Base-by-base conservation (phyloP, 225 moss, liverwort and hornwort species). In the Polytrichum commune region DNA sequence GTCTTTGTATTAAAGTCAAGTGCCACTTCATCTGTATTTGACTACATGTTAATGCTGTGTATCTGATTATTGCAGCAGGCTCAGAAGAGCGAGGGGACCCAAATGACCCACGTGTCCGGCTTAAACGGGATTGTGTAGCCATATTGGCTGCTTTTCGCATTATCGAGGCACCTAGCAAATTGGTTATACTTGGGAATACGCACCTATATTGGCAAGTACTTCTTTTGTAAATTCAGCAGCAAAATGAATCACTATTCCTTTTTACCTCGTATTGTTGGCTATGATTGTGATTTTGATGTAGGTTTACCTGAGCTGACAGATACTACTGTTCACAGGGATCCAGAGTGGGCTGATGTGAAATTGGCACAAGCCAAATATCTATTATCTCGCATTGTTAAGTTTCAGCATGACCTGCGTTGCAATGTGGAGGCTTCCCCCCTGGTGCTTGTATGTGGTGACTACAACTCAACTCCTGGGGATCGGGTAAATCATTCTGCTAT, bases 121-220 rank as follows among this genome's bases (percentile, higher is more conserved):
- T 96, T 30, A 89, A 93, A 74, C 89, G 93, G 60, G 97, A 94
- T 64, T 94, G 92, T 75, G 94, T 97, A 16, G 94, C 88, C 35
- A 87, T 94, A 28, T 28, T 97, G 66, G 91, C 92, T 67, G 88
- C 91, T 60, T 91, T 94, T 63, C 89, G 87, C 76, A 69, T 76
- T 73, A n/a, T 88, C 18, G 84, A 84, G 62, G 74, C 77, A 38
- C 94, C 94, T 8, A 70, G 81, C 60, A 83, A 81, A 29, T 73
- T 90, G 55, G 62, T 97, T 29, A 61, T 97, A 26, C 68, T 97
- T 53, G 88, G 89, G 58, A 92, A 87, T 60, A 89, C 97, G 56
- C 94, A 97, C 65, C 90, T 97, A 29, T 91, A 88, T 78, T 97
- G 92, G 95, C 90, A 85, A 67, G 68, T 62, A 28, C 53, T 63